Evolutionary conservation across 257 asterid genomes (phyloP).

Genomic region (Catharanthus roseus): DNA sequence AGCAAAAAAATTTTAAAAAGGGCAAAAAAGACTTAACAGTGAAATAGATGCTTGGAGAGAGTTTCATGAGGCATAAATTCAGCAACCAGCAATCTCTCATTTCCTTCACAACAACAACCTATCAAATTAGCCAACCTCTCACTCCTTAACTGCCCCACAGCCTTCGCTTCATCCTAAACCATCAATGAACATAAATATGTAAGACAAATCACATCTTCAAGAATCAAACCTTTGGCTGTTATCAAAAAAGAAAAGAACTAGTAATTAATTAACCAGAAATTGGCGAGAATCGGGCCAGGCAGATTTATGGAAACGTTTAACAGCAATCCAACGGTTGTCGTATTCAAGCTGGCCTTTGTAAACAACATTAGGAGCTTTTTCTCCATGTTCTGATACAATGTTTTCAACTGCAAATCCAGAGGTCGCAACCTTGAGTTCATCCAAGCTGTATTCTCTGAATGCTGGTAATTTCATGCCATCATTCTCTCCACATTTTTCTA

Average conservation of each 20-base stretch:
- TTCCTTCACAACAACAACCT: conserved; percentile 46
- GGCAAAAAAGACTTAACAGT: conserved; percentile 28
- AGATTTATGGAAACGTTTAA: conserved; percentile 43
- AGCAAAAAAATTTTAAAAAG: conserved; percentile 14
- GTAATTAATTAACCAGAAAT: conserved; percentile 24
- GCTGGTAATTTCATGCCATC: conserved; percentile 26
- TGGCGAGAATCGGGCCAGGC: conserved; percentile 52
- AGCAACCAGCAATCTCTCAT: conserved; percentile 41
- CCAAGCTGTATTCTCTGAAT: conserved; percentile 38
- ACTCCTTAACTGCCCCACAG: conserved; percentile 43
- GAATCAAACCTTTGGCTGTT: background rate
- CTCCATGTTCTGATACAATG: conserved; percentile 50
- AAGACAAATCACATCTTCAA: conserved; percentile 2
- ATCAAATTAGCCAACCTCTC: conserved; percentile 39
- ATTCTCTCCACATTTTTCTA: conserved; percentile 30
- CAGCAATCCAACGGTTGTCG: conserved; percentile 37
- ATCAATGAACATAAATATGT: background rate
- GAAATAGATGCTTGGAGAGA: conserved; percentile 42
- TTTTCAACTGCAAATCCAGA: conserved; percentile 37
- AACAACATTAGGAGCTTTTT: conserved; percentile 44
- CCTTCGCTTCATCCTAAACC: conserved; percentile 39
- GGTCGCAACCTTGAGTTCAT: conserved; percentile 39
- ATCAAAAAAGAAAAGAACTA: background rate
- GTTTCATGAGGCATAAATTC: conserved; percentile 50
- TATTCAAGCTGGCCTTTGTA: conserved; percentile 36